Evolutionary conservation across 78 protist genomes (phyloP), one percentile per base, ranked within the genome.

Genomic region (Dictyostelium brefeldianum): DNA sequence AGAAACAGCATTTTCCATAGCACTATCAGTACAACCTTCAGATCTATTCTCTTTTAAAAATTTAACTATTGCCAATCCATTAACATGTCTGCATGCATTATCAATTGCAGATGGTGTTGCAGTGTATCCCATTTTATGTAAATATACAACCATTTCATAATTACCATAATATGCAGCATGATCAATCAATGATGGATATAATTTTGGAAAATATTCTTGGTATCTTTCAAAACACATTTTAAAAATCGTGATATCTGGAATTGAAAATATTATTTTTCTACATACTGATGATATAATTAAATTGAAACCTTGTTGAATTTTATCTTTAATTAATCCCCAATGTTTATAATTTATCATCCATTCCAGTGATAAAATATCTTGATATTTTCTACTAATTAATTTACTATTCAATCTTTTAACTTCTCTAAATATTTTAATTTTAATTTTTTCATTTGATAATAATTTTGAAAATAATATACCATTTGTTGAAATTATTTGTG

Each of bases 241-340:
- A 25, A 75, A 48, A 5, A 43, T 20, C 4, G 25, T n/a, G n/a
- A 48, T 25, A 75, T 75, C 81, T 75, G 81, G 81, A 48, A 48
- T 50, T 20, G 81, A 48, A 20, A 75, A 75, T 51, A 50, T 75
- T 4, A 46, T 46, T 22, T 73, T 73, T n/a, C 46, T 73, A 31
- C 75, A 67, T 29, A 67, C 75, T 31, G 75, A 67, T 31, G 75
- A 67, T 15, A 67, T 67, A 2, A 67, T 67, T 9, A 67, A 31
- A 67, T 71, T 41, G 8, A 20, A 36, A 71, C 79, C 50, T 41
- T 43, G 31, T 29, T 27, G 27, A 27, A 71, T 43, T 29, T 48
- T 79, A 57, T 79, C 83, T 56, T 79, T 79, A 3, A 79, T 41
- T 41, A 79, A 56, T 20, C 83, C 83, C 43, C 69, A 79, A 56